Percentiles rank a stretch among this genome's conserved stretches.
Evolutionary conservation across 495 filamentous ascomycete genomes (phyloP).

Genomic region (Viridothelium virens): DNA sequence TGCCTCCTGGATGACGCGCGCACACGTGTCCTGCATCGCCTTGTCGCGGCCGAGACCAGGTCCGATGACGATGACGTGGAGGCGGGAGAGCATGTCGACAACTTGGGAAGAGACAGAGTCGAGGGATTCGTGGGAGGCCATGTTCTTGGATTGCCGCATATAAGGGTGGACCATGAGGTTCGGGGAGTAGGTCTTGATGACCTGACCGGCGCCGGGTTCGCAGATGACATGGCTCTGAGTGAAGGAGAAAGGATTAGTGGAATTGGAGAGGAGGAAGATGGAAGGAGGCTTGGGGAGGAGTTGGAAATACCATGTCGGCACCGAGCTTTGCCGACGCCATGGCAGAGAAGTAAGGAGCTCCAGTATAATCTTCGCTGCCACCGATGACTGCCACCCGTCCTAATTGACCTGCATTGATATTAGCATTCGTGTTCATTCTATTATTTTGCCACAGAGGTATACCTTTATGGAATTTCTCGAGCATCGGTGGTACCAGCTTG

Average conservation of each 20-base stretch:
- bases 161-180: conserved; percentile 98
- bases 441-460: not conserved
- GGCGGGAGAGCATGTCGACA: conserved; percentile 68
- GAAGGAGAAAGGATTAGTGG: conserved; percentile 4
- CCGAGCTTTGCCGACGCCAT: conserved; percentile 85
- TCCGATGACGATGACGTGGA: conserved; percentile 90
- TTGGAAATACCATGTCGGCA: conserved; percentile 32
- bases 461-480: conserved; percentile 98
- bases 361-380: conserved; percentile 91
- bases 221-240: conserved; percentile 89
- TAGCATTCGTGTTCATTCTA: conserved; percentile 5
- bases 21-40: conserved; percentile 82
- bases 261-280: conserved; percentile 14
- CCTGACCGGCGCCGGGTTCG: conserved; percentile 70
- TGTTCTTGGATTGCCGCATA: conserved; percentile 64
- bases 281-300: conserved; percentile 7
- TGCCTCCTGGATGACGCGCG: conserved; percentile 70
- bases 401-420: conserved; percentile 61
- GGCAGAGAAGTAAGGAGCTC: conserved; percentile 94
- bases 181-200: conserved; percentile 96
- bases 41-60: conserved; percentile 85
- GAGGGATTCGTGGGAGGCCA: conserved; percentile 36
- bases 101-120: conserved; percentile 59
- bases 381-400: conserved; percentile 91
- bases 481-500: conserved; percentile 88